A percentile compares a stretch with the other conserved stretches of the same genome.
phyloP scores from a whole-genome alignment of 371 early-diverging fungal genomes.

The Racocetra persica region DNA sequence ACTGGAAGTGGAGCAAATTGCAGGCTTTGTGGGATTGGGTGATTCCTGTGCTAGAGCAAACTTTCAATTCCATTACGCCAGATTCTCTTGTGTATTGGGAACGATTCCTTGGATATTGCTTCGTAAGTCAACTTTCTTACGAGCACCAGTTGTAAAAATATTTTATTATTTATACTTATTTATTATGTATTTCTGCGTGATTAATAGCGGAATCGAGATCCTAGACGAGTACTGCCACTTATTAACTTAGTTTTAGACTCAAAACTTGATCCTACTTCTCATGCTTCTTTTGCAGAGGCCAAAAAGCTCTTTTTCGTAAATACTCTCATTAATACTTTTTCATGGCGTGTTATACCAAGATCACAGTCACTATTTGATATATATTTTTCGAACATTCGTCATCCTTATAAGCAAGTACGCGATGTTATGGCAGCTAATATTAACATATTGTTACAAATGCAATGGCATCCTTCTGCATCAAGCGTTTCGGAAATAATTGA shows the following conservation, averaged over 20 bases:
- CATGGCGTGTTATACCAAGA: constrained; percentile 73
- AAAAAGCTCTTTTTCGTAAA: constrained; percentile 76
- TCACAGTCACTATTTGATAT: constrained; percentile 56
- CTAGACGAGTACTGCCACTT: constrained; percentile 78
- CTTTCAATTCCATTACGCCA: constrained; percentile 65
- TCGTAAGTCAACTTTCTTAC: constrained; percentile 39
- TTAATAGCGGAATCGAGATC: constrained; percentile 72
- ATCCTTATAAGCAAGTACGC: constrained; percentile 91
- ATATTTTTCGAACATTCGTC: constrained; percentile 65
- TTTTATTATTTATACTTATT: constrained; percentile 11
- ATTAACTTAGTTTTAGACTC: constrained; percentile 67
- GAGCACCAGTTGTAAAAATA: not conserved
- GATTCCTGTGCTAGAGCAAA: constrained; percentile 58
- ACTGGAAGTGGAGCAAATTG: constrained; percentile 68
- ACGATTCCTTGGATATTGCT: constrained; percentile 61
- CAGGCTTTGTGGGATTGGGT: constrained; percentile 70
- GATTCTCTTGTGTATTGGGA: constrained; percentile 84
- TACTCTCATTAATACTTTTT: constrained; percentile 60
- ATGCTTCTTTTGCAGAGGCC: constrained; percentile 84
- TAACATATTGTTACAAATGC: constrained; percentile 67
- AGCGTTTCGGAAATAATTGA: constrained; percentile 55
- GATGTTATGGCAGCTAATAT: constrained; percentile 78
- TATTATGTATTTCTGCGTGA: not conserved
- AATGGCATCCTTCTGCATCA: constrained; percentile 68
- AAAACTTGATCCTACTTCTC: constrained; percentile 78